Evolutionary conservation across 139 green algal species (phyloP).

Genomic region (Micractinium conductrix): DNA sequence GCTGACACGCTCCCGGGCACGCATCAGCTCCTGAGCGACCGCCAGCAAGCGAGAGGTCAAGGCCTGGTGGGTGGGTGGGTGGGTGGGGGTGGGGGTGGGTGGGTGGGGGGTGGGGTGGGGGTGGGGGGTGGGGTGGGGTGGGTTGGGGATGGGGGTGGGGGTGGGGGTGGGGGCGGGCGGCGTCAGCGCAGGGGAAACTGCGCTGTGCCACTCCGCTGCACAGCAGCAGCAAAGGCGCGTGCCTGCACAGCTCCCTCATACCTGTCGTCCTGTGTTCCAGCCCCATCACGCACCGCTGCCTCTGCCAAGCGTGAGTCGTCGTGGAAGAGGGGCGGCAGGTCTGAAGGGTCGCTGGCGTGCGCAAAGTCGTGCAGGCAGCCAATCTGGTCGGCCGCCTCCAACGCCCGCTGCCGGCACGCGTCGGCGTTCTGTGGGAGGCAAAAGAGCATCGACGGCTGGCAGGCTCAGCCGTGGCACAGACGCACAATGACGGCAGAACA

Average conservation of each 20-base stretch:
- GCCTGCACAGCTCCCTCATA: no score
- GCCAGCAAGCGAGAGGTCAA: slow-evolving; percentile 46
- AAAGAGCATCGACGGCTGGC: not conserved
- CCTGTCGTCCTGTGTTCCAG: no score
- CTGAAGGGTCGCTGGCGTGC: slow-evolving; percentile 39
- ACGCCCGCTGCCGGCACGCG: slow-evolving; percentile 35
- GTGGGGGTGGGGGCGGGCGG: no score
- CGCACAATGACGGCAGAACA: not conserved
- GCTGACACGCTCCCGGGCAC: slow-evolving; percentile 50
- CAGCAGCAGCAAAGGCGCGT: no score
- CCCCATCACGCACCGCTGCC: slow-evolving; percentile 61
- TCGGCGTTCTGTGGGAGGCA: slow-evolving; percentile 59
- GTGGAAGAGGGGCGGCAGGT: slow-evolving; percentile 63
- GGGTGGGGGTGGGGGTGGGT: no score
- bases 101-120: no score
- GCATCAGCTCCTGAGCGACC: slow-evolving; percentile 53
- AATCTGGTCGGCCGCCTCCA: slow-evolving; percentile 48
- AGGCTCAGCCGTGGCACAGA: no score
- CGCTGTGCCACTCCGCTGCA: no score
- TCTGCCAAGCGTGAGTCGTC: slow-evolving; percentile 56
- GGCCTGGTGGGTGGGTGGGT: slow-evolving; percentile 29
- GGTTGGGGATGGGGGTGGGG: no score
- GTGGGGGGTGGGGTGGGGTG: not conserved
- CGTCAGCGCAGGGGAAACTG: no score
- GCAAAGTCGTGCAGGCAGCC: slow-evolving; percentile 59